These are phyloP conservation scores for Tetracladium marchalianum DNA, from an alignment of 495 filamentous ascomycete genomes.

Conservation along the genomic window DNA sequence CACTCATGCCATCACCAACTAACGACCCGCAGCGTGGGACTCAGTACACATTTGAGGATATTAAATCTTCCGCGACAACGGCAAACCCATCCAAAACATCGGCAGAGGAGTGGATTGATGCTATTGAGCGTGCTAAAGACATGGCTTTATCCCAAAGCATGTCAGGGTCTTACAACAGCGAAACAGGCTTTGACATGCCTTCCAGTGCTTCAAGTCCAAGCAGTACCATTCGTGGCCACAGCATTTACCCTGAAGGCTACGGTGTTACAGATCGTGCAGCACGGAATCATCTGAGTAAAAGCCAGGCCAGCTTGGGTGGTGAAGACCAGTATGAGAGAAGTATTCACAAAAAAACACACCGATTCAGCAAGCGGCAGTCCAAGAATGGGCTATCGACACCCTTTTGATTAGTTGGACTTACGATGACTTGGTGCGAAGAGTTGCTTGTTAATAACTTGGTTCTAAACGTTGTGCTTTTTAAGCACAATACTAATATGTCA, in stretches of 20 bases:
- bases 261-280: slow-evolving; percentile 38
- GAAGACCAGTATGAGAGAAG: slow-evolving; percentile 37
- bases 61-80: slow-evolving; percentile 45
- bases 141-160: slow-evolving; percentile 64
- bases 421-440: neutral
- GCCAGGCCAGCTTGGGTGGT: slow-evolving; percentile 35
- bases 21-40: slow-evolving; percentile 59
- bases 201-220: slow-evolving; percentile 61
- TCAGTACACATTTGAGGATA: slow-evolving; percentile 89
- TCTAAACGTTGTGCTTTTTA: neutral
- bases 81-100: slow-evolving; percentile 35
- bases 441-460: neutral
- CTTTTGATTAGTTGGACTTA: slow-evolving; percentile 37
- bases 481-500: slow-evolving; percentile 3
- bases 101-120: slow-evolving; percentile 81
- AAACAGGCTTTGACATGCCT: slow-evolving; percentile 61
- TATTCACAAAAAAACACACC: slow-evolving; percentile 44
- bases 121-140: slow-evolving; percentile 71
- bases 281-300: slow-evolving; percentile 42
- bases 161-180: slow-evolving; percentile 54
- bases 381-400: slow-evolving; percentile 83
- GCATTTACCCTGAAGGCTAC: slow-evolving; percentile 26
- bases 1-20: neutral
- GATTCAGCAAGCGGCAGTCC: slow-evolving; percentile 83
- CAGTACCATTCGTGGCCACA: slow-evolving; percentile 54